Percentiles rank a stretch among this genome's conserved stretches.
Evolutionary conservation across 2,329 filamentous ascomycete species (phyloP).

Genomic region (Chaetomiaceae sp.): DNA sequence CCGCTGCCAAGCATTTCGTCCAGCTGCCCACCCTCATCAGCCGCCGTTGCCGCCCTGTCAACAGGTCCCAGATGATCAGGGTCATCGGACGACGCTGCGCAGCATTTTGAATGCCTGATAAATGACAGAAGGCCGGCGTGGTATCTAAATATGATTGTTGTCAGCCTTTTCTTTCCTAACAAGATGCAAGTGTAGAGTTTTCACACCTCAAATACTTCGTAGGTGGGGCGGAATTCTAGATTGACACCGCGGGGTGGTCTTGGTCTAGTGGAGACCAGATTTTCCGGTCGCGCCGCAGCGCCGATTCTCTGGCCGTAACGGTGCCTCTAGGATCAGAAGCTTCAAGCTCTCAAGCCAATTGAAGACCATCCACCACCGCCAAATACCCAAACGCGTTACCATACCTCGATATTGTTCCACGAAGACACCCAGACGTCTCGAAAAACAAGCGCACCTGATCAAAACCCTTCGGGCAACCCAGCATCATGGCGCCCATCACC

Average conservation of each 20-base stretch:
- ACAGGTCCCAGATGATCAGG: no score
- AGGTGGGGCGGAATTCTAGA: no score
- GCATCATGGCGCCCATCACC: constrained; percentile 61
- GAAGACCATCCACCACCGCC: background rate
- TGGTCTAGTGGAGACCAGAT: constrained; percentile 9
- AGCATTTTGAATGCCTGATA: no score
- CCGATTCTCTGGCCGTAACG: background rate
- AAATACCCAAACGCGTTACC: background rate
- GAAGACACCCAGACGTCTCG: background rate
- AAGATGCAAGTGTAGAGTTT: no score
- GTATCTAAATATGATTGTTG: no score
- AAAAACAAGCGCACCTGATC: background rate
- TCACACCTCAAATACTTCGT: no score
- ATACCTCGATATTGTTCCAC: no score
- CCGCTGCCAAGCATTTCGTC: constrained; percentile 11
- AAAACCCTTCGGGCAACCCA: background rate
- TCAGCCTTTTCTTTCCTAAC: no score
- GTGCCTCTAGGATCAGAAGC: background rate
- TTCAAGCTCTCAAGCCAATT: background rate
- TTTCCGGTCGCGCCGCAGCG: constrained; percentile 9
- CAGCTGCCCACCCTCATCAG: no score
- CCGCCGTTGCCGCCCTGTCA: no score
- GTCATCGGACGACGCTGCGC: background rate
- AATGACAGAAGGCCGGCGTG: no score
- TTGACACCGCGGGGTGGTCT: background rate